A percentile compares a stretch with the other conserved stretches of the same genome.
Evolutionary conservation across 2,329 filamentous ascomycete species (phyloP).

Genomic region (Apiospora arundinis): DNA sequence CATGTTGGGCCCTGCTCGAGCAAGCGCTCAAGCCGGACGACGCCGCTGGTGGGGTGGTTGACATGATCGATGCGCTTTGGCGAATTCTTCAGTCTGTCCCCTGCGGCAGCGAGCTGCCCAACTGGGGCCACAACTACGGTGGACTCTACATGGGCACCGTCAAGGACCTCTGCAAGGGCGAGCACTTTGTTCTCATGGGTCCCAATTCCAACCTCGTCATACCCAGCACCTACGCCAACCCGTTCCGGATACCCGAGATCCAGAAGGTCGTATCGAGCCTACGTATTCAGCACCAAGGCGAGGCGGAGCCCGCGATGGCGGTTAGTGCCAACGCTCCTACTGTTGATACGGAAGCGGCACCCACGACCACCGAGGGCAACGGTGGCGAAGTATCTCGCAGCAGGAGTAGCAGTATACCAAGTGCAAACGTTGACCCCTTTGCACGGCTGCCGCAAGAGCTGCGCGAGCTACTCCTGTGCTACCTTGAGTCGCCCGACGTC

Average conservation of each 20-base stretch:
- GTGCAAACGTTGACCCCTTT: constrained; percentile 30
- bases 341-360: background rate
- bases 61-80: constrained; percentile 32
- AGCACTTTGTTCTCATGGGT: constrained; percentile 29
- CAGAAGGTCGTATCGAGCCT: constrained; percentile 24
- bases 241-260: constrained; percentile 34
- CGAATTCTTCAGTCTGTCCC: constrained; percentile 35
- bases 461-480: constrained; percentile 33
- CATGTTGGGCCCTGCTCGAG: constrained; percentile 36
- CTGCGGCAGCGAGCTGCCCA: constrained; percentile 30
- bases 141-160: constrained; percentile 30
- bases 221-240: constrained; percentile 33
- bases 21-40: constrained; percentile 31
- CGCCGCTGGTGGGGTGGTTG: background rate
- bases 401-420: background rate
- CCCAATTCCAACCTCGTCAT: constrained; percentile 29
- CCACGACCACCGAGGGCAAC: background rate
- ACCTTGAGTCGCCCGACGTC: constrained; percentile 28
- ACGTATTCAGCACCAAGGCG: constrained; percentile 24
- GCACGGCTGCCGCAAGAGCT: constrained; percentile 31
- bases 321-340: background rate
- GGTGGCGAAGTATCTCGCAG: background rate
- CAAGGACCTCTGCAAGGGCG: constrained; percentile 23
- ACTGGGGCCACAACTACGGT: constrained; percentile 37
- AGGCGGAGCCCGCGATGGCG: background rate